Evolutionary conservation across 2,329 filamentous ascomycete genomes (phyloP), one percentile per base, ranked within the genome.

Genomic region (Septoria linicola): DNA sequence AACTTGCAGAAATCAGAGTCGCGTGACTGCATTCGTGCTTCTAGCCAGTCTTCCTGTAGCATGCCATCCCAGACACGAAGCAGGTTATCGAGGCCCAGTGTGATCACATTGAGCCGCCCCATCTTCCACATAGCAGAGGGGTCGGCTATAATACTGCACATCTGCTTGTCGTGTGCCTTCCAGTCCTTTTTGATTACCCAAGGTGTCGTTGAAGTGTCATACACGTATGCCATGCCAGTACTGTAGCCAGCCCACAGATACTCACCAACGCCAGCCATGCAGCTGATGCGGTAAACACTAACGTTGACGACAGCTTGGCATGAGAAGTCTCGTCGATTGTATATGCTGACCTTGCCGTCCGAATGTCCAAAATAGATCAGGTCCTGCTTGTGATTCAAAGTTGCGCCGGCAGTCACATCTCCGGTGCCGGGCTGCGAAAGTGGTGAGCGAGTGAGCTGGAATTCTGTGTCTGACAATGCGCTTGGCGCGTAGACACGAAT

Each of bases 141-240:
- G 66, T 99, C 93, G 1, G 87, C 81, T 10, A 88, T 72, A 52
- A 99, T 81, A 51, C 84, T 85, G 40, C 88, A 80, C 6, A 96
- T 85, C 0, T 91, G 88, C 50, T 62, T 87, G 5, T 89, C 84
- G 66, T 97, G 93, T 2, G 89, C 92, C 58, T 85, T 83, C 92
- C 93, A 99, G 65, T 97, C 92, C 69, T 99, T 99, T 72, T 88
- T 85, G 20, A 95, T 83, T 16, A 80, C 79, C 93, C 93, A 99
- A 0, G 92, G 92, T n/a, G 80, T 83, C 23, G 82, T 80, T 8
- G 76, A 80, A 8, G 89, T 87, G 68, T 99, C 91, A 70, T 96
- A 99, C 6, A 97, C 87, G 63, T 89, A 93, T 25, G 96, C 83
- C 79, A 87, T 95, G 13, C 93, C 93, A 0, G 88, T 96, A 68